Evolutionary conservation across 768 basidiomycete genomes (phyloP), one percentile per base, ranked within the genome.

Genomic region (Mycena filopes): DNA sequence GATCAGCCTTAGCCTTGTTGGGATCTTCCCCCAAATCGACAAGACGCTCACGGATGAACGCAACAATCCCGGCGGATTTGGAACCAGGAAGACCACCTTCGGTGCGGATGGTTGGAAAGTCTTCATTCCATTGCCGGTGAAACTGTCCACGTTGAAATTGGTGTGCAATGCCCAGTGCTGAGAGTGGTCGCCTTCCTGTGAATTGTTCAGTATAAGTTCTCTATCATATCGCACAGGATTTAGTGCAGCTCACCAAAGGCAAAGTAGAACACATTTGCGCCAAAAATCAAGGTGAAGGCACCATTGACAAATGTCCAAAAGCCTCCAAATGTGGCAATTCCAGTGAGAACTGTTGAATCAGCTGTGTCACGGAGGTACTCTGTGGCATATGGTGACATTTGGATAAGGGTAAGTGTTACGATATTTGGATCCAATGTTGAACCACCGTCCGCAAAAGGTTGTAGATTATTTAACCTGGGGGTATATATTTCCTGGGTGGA

Each of bases 221-320:
- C 31, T 10, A 41, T 5, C n/a, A 5, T 41, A 9, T 15, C 20
- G 9, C 6, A 23, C 6, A 41, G 12, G 29, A 10, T 26, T 25
- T 23, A 5, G 12, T 33, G 5, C 31, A 54, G 26, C 40, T 31
- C 3, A 47, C 43, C 43, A 16, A 47, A 58, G 7, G 56, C 56
- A 38, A 58, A 58, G 23, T 58, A 58, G 15, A 56, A 12, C 1
- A 56, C 20, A 29, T 56, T 56, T 7, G 55, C 55, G 6, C 55
- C 55, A n/a, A 56, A 56, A 18, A 56, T 18, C 16, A 56, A 25
- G 4, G 23, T 25, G 25, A 56, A 56, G 6, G 29, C 20, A 5
- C 56, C 56, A 31, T 47, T 48, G 28, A 58, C 7, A 23, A 48
- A 47, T 15, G 56, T 58, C 56, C 56, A 58, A 23, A 58, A 47